A percentile compares a stretch with the other conserved stretches of the same genome.
phyloP scores from a whole-genome alignment of 2,329 filamentous ascomycete genomes.

The Hymenoscyphus scutula region DNA sequence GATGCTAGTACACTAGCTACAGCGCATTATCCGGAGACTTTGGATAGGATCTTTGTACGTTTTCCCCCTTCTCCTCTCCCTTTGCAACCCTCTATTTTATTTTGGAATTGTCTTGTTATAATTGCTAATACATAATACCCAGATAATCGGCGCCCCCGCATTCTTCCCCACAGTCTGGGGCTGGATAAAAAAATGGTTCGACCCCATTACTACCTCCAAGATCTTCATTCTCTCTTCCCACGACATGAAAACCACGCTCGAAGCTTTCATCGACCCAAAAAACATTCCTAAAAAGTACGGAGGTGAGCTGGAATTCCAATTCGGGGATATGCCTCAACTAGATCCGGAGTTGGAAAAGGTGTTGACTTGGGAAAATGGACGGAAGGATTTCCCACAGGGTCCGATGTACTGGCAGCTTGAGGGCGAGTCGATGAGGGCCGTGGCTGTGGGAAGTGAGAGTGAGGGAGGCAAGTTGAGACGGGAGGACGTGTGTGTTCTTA shows the following conservation, averaged over 20 bases:
- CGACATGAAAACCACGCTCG: conserved; percentile 75
- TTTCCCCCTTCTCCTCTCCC: background rate
- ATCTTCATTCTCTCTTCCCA: conserved; percentile 80
- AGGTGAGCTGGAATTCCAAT: conserved; percentile 78
- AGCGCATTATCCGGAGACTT: conserved; percentile 90
- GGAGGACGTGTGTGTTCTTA: conserved; percentile 37
- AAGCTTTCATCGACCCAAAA: conserved; percentile 74
- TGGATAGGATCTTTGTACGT: conserved; percentile 70
- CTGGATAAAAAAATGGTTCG: conserved; percentile 95
- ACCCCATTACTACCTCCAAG: conserved; percentile 90
- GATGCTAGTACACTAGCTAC: conserved; percentile 84
- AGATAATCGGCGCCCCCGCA: conserved; percentile 82
- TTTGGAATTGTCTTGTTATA: background rate
- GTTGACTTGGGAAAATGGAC: conserved; percentile 51
- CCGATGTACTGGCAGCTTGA: conserved; percentile 53
- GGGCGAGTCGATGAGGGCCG: conserved; percentile 46
- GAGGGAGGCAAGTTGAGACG: conserved; percentile 43
- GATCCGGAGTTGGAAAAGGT: conserved; percentile 58
- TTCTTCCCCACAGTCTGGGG: conserved; percentile 95
- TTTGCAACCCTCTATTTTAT: background rate
- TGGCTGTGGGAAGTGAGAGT: conserved; percentile 50
- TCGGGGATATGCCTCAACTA: conserved; percentile 71
- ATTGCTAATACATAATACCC: conserved; percentile 11
- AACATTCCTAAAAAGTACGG: conserved; percentile 91
- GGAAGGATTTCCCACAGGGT: conserved; percentile 53